Evolutionary conservation across 495 filamentous ascomycete species (phyloP).

Genomic region (Penicillium robsamsonii): DNA sequence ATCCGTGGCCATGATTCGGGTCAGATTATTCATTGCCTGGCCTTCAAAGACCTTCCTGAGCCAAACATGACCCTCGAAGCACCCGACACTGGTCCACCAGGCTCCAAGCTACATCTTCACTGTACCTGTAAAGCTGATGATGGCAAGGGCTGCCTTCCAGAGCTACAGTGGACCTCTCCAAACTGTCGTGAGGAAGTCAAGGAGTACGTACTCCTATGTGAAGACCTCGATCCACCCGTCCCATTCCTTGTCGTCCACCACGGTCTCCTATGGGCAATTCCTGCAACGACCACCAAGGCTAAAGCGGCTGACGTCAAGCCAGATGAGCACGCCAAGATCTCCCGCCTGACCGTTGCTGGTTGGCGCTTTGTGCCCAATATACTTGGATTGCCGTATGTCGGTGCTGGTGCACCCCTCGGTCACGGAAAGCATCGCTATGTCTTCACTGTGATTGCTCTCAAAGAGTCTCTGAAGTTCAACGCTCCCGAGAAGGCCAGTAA

Average conservation of each 20-base stretch:
- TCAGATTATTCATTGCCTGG: constrained; percentile 24
- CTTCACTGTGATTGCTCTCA: constrained; percentile 48
- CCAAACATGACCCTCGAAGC: constrained; percentile 45
- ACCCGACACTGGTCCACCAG: constrained; percentile 38
- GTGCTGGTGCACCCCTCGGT: constrained; percentile 44
- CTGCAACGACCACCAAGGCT: constrained; percentile 29
- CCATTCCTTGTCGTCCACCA: constrained; percentile 45
- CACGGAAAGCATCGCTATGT: constrained; percentile 52
- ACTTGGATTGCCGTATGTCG: constrained; percentile 31
- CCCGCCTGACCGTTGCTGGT: constrained; percentile 28
- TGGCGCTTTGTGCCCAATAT: constrained; percentile 45
- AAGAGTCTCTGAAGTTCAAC: constrained; percentile 35
- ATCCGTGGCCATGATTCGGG: constrained; percentile 31
- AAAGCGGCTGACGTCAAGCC: constrained; percentile 34
- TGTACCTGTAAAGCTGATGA: constrained; percentile 39
- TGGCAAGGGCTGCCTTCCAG: constrained; percentile 38
- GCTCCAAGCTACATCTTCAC: constrained; percentile 32
- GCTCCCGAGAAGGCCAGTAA: constrained; percentile 35
- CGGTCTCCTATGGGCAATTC: constrained; percentile 46
- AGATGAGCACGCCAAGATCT: constrained; percentile 16
- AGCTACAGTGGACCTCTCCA: constrained; percentile 39
- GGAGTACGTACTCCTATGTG: constrained; percentile 50
- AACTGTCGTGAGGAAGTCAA: constrained; percentile 26
- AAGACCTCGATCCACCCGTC: constrained; percentile 52
- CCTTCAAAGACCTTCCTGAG: constrained; percentile 31